Base-by-base conservation (phyloP, 768 basidiomycete species). In the Austroboletus eburneus region DNA sequence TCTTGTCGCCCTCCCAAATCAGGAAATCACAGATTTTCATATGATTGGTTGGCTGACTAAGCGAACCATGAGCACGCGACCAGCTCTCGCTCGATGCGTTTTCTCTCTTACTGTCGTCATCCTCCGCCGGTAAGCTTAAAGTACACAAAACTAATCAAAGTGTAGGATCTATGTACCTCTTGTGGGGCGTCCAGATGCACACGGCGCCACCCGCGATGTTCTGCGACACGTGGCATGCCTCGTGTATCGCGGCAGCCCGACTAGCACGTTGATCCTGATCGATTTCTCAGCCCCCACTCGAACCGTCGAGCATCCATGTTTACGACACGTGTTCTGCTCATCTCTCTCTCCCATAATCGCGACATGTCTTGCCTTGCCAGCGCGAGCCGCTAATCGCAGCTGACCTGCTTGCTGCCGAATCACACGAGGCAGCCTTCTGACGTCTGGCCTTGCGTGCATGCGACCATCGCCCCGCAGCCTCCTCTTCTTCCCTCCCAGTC, bases 31-130 rank as follows among this genome's bases (percentile, higher is more conserved):
- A 9, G 45, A 36, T 39, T 51, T 35, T 34, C 61, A 61, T 66
- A 57, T 65, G 61, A 63, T 63, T 65, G 58, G 55, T 29, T 9
- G 5, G 64, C 45, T 64, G 57, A 66, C 64, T 62, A 57, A 64
- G 42, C 57, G 23, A 2, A 3, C 25, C 23, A 17, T 25, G 22
- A 30, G 54, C 58, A 57, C 55, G 24, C 58, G 57, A 60, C 54
- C 41, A 35, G 20, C 25, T 27, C 25, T 5, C 5, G 25, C 10
- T 27, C 25, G 10, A 27, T 10, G 25, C 25, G 25, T 27, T 10
- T 27, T 27, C 6, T 27, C 25, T 27, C 25, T 27, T 27, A 5
- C 25, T 27, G 5, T 27, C 25, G n/a, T n/a, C n/a, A n/a, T 27
- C 25, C 6, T 27, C 10, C 25, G 25, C 10, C n/a, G n/a, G n/a